Evolutionary conservation across 192 early-diverging fungal species (phyloP), one percentile per base, ranked within the genome.

Genomic region (Pecoramyces ruminantium): DNA sequence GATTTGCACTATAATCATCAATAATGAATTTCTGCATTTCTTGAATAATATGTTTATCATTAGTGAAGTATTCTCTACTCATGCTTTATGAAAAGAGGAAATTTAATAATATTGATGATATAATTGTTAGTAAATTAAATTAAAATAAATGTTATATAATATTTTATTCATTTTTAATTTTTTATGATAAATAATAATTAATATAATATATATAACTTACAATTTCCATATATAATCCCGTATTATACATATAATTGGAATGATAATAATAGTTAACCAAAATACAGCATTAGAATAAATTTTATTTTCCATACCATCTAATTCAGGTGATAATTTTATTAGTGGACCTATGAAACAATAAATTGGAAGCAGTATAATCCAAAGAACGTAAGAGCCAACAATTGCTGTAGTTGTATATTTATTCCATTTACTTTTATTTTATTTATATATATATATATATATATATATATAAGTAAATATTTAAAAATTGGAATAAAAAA

Each of bases 21-120:
- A 99, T 95, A 86, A 98, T 98, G 90, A 93, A 95, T 86, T 97
- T 98, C 86, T 98, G 94, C 82, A 99, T 99, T 87, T 99, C 98
- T 86, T 98, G 97, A 40, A 98, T 93, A 84, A 96, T 94, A 83
- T 99, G 98, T 85, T 98, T 97, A 17, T 92, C 88, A 78, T 91
- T 82, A 29, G 96, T 91, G 38, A 88, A 85, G 84, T 94, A 94
- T 87, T 93, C 94, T 42, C 96, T 91, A 83, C 91, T 92, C 82
- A 88, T 86, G 85, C 94, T 95, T 85, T 29, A n/a, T n/a, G n/a
- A n/a, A n/a, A n/a, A n/a, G n/a, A n/a, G n/a, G n/a, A n/a, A n/a
- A n/a, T n/a, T n/a, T n/a, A n/a, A n/a, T n/a, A n/a, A n/a, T n/a
- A n/a, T n/a, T n/a, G n/a, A n/a, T n/a, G n/a, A n/a, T n/a, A n/a